Evolutionary conservation across 768 basidiomycete genomes (phyloP), one percentile per base, ranked within the genome.

Genomic region (Rhodotorula kratochvilovae): DNA sequence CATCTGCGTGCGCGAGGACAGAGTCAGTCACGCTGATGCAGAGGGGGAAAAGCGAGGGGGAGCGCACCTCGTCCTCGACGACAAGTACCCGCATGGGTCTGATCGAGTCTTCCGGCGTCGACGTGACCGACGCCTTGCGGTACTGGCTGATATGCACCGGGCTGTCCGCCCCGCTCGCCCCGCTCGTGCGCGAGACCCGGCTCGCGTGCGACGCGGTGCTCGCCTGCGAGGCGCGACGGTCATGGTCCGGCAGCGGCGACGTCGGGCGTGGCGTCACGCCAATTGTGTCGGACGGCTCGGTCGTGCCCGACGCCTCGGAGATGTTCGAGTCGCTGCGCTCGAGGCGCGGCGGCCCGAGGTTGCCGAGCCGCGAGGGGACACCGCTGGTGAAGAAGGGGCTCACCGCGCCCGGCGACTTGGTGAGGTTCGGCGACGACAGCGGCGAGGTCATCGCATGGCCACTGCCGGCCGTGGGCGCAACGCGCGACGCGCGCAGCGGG

Each of bases 21-120:
- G 35, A 39, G n/a, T n/a, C 31, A 46, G 36, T n/a, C n/a, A n/a
- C 48, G 6, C 19, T 8, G 4, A n/a, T n/a, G n/a, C n/a, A 27
- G 23, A 46, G 0, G 16, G 25, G 16, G 29, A 43, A 17, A 36
- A 33, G 8, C n/a, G 42, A 31, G 27, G 8, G 33, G 29, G 35
- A 50, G 68, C 82, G 68, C 71, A 87, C 88, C 84, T 90, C 70
- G 48, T 71, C 70, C 33, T 71, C 89, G 17, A 90, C 89, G 36
- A 89, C 84, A 13, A 90, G 79, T 7, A 89, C 82, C 39, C 86
- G 83, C 62, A 84, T 76, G 25, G 67, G 68, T 31, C 27, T 23
- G 45, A 65, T 68, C 15, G 42, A 42, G 31, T 51, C 46, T 11
- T 51, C 55, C 11, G 23, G 15, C 19, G 29, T 53, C 25, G 45